Evolutionary conservation across 371 early-diverging fungal genomes (phyloP).

Genomic region (Mycotypha africana): DNA sequence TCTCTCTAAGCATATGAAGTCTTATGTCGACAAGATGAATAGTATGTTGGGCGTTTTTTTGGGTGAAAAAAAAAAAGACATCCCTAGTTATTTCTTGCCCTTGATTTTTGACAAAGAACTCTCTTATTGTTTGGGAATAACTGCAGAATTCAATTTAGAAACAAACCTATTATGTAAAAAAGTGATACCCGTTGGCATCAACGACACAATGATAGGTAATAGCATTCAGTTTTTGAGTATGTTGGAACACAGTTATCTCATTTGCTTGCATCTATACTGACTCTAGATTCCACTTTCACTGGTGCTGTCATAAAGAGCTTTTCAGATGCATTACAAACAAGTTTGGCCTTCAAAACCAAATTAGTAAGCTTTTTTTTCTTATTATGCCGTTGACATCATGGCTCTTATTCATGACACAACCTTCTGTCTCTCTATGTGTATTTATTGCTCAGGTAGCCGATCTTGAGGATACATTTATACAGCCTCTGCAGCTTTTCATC

Average conservation of each 20-base stretch:
- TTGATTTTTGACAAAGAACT: neutral
- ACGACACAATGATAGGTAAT: constrained; percentile 39
- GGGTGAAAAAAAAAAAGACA: too few relatives aligned
- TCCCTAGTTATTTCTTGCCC: neutral
- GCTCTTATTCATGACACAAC: too few relatives aligned
- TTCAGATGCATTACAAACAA: constrained; percentile 52
- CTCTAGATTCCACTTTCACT: constrained; percentile 37
- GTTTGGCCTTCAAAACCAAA: constrained; percentile 52
- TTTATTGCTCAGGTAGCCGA: constrained; percentile 51
- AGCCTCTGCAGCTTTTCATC: constrained; percentile 56
- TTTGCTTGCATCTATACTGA: too few relatives aligned
- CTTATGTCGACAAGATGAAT: constrained; percentile 38
- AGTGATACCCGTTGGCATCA: constrained; percentile 26
- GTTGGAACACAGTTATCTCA: neutral
- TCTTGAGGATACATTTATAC: constrained; percentile 53
- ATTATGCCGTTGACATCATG: neutral
- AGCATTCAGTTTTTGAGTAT: neutral
- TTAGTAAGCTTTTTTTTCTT: constrained; percentile 28
- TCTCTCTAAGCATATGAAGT: constrained; percentile 38
- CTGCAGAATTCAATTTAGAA: constrained; percentile 24
- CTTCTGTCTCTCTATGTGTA: too few relatives aligned
- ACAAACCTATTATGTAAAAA: constrained; percentile 23
- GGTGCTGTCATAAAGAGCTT: constrained; percentile 42
- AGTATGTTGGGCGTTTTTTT: constrained; percentile 30
- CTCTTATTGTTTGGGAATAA: neutral